Percentiles rank a stretch among this genome's conserved stretches.
phyloP scores from a whole-genome alignment of 176 grass and related monocot genomes.

The Cenchrus americanus region DNA sequence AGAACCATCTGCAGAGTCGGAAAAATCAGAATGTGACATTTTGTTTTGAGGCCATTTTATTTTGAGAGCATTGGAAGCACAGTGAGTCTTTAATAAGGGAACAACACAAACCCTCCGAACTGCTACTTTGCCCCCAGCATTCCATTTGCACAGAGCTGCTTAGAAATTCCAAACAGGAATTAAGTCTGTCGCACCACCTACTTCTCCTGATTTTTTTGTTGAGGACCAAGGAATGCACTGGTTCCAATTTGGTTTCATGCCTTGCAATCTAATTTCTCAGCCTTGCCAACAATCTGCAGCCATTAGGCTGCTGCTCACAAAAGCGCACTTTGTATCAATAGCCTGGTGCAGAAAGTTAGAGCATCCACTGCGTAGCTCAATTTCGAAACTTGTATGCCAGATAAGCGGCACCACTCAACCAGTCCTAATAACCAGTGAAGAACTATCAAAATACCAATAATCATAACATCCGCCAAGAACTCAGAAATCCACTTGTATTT shows the following conservation, averaged over 20 bases:
- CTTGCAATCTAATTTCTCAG: background rate
- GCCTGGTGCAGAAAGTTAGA: background rate
- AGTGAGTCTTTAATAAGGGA: background rate
- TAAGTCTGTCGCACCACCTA: background rate
- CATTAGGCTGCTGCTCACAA: background rate
- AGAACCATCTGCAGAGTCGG: conserved; percentile 33
- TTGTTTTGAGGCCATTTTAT: background rate
- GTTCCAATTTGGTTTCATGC: background rate
- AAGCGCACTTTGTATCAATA: background rate
- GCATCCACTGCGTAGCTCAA: background rate
- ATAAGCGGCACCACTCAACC: background rate
- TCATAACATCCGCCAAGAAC: background rate
- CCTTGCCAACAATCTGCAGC: background rate
- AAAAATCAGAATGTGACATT: background rate
- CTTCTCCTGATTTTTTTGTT: background rate
- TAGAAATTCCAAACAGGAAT: conserved; percentile 3
- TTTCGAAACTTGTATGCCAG: background rate
- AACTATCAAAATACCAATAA: background rate
- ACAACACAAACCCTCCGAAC: background rate
- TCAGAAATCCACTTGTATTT: background rate
- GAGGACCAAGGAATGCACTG: background rate
- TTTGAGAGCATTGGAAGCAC: conserved; percentile 1
- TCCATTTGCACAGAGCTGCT: conserved; percentile 2
- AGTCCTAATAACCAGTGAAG: background rate
- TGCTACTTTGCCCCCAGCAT: background rate